These are phyloP conservation scores for Coriolopsis trogii DNA, from an alignment of 1,284 basidiomycete genomes.

Conservation along the genomic window DNA sequence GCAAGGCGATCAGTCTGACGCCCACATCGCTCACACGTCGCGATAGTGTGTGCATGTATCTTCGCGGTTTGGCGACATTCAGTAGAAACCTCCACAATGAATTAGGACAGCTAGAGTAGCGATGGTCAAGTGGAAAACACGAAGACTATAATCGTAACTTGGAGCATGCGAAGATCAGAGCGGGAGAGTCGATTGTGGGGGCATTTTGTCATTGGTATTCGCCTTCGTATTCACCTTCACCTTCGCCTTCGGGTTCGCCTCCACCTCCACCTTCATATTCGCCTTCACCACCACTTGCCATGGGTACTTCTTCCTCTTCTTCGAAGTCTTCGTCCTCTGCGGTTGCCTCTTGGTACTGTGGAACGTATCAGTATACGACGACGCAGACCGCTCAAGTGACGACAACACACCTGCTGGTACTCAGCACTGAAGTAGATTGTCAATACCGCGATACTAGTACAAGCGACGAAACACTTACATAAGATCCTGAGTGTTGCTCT, in stretches of 20 bases:
- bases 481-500: slow-evolving; percentile 81
- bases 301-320: slow-evolving; percentile 19
- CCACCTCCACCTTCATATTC: slow-evolving; percentile 8
- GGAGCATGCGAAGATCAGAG: too few species aligned
- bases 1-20: too few species aligned
- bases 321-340: slow-evolving; percentile 43
- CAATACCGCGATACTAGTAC: slow-evolving; percentile 2
- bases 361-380: slow-evolving; percentile 2
- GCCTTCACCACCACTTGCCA: slow-evolving; percentile 23
- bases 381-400: neutral
- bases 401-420: slow-evolving; percentile 62
- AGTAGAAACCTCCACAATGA: too few species aligned
- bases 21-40: too few species aligned
- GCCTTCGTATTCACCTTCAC: too few species aligned
- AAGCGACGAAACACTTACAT: slow-evolving; percentile 54
- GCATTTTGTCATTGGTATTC: slow-evolving; percentile 6
- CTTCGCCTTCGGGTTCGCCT: too few species aligned
- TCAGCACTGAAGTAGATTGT: slow-evolving; percentile 52
- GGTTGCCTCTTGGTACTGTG: slow-evolving; percentile 68
- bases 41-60: too few species aligned
- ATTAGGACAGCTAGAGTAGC: too few species aligned
- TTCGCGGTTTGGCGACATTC: too few species aligned
- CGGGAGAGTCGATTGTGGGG: too few species aligned
- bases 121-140: too few species aligned
- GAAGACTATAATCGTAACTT: too few species aligned